A percentile compares a stretch with the other conserved stretches of the same genome.
These are phyloP conservation scores for Choanephora cucurbitarum DNA, from an alignment of 371 early-diverging fungal species.

Conservation along the genomic window DNA sequence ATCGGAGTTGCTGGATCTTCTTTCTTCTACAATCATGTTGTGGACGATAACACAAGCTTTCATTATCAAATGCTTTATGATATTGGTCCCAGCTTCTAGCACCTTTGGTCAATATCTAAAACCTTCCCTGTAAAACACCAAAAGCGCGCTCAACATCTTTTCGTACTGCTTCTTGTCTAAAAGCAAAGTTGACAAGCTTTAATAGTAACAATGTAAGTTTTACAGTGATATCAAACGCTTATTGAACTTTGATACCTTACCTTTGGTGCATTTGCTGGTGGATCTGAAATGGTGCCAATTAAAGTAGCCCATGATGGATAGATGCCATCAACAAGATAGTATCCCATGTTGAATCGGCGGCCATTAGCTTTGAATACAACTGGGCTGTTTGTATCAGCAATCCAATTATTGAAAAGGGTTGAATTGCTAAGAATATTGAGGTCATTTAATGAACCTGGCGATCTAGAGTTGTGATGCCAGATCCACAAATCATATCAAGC, in stretches of 20 bases:
- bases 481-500: slow-evolving; percentile 7
- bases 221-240: too few species aligned
- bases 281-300: not conserved
- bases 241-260: not conserved
- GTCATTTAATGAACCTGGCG: not conserved
- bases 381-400: too few species aligned
- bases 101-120: not conserved
- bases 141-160: slow-evolving; percentile 2
- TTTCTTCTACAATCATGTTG: slow-evolving; percentile 4
- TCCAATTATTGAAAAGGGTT: not conserved
- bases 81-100: not conserved
- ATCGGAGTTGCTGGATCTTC: too few species aligned
- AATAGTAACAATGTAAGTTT: too few species aligned
- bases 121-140: slow-evolving; percentile 3
- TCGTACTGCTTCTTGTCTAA: not conserved
- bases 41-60: slow-evolving; percentile 6
- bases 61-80: not conserved
- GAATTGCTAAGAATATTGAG: not conserved
- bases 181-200: not conserved
- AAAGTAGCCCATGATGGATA: not conserved
- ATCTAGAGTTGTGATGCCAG: slow-evolving; percentile 1
- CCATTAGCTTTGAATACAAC: not conserved
- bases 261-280: not conserved
- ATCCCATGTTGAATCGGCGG: not conserved
- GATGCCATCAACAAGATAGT: not conserved